Percentiles rank a stretch among this genome's conserved stretches.
Conservation (phyloP, 2,329 filamentous ascomycete species). For the Cryphonectria parasitica region DNA sequence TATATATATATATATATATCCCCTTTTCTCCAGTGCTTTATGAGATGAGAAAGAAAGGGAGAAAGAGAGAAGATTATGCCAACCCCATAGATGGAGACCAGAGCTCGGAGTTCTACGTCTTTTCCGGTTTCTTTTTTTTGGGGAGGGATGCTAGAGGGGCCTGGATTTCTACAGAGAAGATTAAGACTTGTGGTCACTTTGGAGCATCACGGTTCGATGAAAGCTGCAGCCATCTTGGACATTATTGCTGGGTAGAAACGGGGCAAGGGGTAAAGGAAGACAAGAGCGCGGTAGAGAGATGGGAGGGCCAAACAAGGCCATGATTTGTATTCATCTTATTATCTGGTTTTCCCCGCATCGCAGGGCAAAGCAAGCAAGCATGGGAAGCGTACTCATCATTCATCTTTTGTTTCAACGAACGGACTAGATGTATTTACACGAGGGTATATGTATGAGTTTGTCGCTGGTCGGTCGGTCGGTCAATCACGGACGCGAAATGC, state of each 20-base stretch:
- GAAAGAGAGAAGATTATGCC: conserved; percentile 10
- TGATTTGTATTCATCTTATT: conserved; percentile 3
- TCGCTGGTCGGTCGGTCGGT: neutral
- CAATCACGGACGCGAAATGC: conserved; percentile 22
- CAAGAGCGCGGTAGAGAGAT: neutral
- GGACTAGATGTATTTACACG: conserved; percentile 25
- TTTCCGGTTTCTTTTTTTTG: neutral
- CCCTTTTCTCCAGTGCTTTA: conserved; percentile 23
- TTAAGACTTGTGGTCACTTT: conserved; percentile 1
- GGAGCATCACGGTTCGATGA: neutral
- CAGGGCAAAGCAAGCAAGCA: conserved; percentile 9
- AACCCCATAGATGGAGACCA: conserved; percentile 24
- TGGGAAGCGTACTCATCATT: conserved; percentile 8
- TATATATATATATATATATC: conserved; percentile 25
- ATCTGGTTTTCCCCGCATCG: conserved; percentile 20
- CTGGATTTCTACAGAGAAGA: conserved; percentile 16
- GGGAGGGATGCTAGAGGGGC: conserved; percentile 12
- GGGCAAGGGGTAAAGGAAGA: neutral
- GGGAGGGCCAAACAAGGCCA: conserved; percentile 1
- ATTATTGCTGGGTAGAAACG: neutral
- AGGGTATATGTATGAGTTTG: conserved; percentile 21
- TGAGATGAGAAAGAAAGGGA: conserved; percentile 16
- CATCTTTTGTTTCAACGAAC: conserved; percentile 22
- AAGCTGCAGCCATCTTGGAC: conserved; percentile 9
- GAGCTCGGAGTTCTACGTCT: conserved; percentile 9